Evolutionary conservation across 2,329 filamentous ascomycete species (phyloP).

Genomic region (Fusarium avenaceum): DNA sequence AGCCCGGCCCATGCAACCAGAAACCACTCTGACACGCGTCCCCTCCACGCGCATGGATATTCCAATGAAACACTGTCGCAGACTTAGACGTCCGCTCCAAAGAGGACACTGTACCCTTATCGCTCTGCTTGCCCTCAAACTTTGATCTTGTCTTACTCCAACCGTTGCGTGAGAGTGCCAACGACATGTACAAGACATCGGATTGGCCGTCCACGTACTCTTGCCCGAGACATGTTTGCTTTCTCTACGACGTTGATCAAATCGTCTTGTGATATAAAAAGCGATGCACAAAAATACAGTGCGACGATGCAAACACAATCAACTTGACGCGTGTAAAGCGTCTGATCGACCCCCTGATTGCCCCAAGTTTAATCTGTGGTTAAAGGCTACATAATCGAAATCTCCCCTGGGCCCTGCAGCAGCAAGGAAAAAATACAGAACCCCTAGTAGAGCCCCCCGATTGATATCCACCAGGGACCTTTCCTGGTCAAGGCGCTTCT

Average conservation of each 20-base stretch:
- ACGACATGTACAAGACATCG: constrained; percentile 16
- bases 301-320: constrained; percentile 3
- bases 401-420: constrained; percentile 1
- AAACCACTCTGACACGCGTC: constrained; percentile 48
- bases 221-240: constrained; percentile 18
- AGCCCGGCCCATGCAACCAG: constrained; percentile 27
- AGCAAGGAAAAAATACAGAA: not conserved
- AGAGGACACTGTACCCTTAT: constrained; percentile 24
- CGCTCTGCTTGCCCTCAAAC: too few species aligned
- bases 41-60: constrained; percentile 34
- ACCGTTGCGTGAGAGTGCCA: not conserved
- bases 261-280: not conserved
- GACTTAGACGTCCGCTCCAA: constrained; percentile 9
- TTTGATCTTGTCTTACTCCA: not conserved
- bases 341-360: constrained; percentile 33
- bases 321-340: constrained; percentile 30
- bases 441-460: constrained; percentile 7
- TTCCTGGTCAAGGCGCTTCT: constrained; percentile 30
- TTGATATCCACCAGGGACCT: constrained; percentile 27
- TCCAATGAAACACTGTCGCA: constrained; percentile 31
- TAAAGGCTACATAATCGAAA: not conserved
- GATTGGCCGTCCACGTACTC: constrained; percentile 17
- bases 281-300: not conserved
- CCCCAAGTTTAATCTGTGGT: constrained; percentile 16
- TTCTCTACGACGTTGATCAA: constrained; percentile 1